phyloP scores from a whole-genome alignment of 192 early-diverging fungal species.

The Coemansia sp. region DNA sequence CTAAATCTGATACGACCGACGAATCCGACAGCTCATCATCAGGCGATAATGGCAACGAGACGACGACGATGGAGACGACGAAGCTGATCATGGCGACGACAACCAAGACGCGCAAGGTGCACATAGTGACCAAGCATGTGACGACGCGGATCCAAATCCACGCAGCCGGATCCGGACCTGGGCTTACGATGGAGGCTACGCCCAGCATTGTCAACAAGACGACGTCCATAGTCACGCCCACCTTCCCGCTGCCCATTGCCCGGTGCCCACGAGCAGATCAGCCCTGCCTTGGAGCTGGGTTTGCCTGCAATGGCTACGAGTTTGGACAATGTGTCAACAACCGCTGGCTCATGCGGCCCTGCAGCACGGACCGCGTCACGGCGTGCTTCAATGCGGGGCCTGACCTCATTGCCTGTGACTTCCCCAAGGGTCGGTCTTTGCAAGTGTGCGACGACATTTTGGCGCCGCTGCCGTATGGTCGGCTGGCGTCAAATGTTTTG shows the following conservation, averaged over 20 bases:
- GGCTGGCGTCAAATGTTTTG: conserved; percentile 48
- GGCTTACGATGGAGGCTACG: conserved; percentile 3
- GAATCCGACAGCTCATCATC: not conserved
- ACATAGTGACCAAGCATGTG: conserved; percentile 33
- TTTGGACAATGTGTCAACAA: conserved; percentile 55
- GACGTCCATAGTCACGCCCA: conserved; percentile 46
- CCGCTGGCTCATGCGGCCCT: conserved; percentile 55
- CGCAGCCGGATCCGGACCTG: not conserved
- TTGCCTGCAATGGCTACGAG: conserved; percentile 55
- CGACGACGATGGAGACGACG: conserved; percentile 43
- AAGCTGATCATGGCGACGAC: conserved; percentile 33
- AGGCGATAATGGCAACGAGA: conserved; percentile 31
- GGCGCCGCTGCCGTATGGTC: conserved; percentile 44
- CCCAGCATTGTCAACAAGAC: conserved; percentile 31
- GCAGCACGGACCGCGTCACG: conserved; percentile 45
- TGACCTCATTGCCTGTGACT: conserved; percentile 49
- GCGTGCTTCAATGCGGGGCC: conserved; percentile 52
- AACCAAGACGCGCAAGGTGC: conserved; percentile 40
- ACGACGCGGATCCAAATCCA: conserved; percentile 22
- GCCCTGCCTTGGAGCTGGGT: conserved; percentile 48
- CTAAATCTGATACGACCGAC: not conserved
- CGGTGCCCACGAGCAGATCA: conserved; percentile 44
- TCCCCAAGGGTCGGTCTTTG: conserved; percentile 51
- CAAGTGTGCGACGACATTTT: conserved; percentile 53
- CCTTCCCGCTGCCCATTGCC: conserved; percentile 45